phyloP scores from a whole-genome alignment of 163 green algal species.

The Scenedesmus sp. region DNA sequence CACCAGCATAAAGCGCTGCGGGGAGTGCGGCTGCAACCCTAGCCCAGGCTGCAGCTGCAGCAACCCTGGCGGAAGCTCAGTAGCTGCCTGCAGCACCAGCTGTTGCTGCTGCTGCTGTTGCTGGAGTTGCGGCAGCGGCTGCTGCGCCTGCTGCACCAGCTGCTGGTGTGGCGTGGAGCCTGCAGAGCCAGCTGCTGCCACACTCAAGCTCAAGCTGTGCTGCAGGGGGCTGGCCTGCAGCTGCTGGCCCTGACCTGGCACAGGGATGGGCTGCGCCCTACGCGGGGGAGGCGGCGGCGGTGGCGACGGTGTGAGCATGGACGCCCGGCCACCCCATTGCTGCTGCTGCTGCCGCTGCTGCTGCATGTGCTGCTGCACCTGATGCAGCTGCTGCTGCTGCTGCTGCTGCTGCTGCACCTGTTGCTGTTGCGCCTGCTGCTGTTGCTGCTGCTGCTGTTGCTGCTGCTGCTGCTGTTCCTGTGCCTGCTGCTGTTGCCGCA shows the following conservation, averaged over 20 bases:
- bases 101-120: constrained; percentile 17
- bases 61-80: neutral
- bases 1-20: constrained; percentile 10
- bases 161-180: neutral
- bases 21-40: neutral
- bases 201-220: neutral
- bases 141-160: neutral
- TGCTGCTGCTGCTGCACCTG: neutral
- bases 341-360: neutral
- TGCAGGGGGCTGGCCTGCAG: neutral
- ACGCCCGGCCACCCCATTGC: neutral
- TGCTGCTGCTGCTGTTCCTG: neutral
- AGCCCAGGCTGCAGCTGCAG: neutral
- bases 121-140: neutral
- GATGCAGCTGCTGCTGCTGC: neutral
- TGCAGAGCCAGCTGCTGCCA: neutral
- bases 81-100: neutral
- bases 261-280: neutral
- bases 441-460: neutral
- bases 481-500: neutral
- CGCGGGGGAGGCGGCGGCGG: neutral
- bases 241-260: constrained; percentile 6
- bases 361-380: neutral
- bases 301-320: neutral
- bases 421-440: neutral